These are phyloP conservation scores for Arbutus unedo DNA, from an alignment of 148 eudicot genomes.

Conservation along the genomic window DNA sequence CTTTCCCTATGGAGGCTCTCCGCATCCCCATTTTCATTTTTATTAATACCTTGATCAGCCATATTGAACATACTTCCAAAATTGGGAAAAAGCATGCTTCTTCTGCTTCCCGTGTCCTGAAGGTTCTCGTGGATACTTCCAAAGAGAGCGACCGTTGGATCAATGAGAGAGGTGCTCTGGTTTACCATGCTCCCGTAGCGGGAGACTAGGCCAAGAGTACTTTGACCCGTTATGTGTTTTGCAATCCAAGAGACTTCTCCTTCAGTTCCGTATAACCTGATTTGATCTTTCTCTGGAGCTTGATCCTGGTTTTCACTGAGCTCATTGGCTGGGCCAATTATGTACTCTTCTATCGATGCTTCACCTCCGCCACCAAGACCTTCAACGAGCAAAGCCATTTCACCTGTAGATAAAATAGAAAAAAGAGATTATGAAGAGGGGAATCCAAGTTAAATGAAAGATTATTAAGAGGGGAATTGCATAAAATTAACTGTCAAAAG, in stretches of 20 bases:
- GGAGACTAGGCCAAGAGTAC: conserved; percentile 54
- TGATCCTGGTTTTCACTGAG: conserved; percentile 46
- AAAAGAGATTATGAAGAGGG: not conserved
- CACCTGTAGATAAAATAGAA: conserved; percentile 42
- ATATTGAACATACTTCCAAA: conserved; percentile 81
- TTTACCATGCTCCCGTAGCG: conserved; percentile 64
- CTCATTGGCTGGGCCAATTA: conserved; percentile 49
- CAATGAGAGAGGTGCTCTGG: conserved; percentile 41
- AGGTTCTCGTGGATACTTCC: conserved; percentile 89
- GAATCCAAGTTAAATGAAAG: not conserved
- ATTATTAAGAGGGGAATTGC: not conserved
- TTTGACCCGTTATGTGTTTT: conserved; percentile 69
- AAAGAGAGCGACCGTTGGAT: conserved; percentile 72
- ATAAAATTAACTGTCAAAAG: not conserved
- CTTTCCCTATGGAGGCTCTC: conserved; percentile 38
- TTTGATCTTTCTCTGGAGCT: conserved; percentile 50
- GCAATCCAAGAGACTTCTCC: conserved; percentile 86
- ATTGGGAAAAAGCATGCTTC: conserved; percentile 67
- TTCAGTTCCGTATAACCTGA: conserved; percentile 71
- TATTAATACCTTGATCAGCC: conserved; percentile 30
- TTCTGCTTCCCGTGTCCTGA: conserved; percentile 62
- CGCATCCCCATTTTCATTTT: conserved; percentile 52
- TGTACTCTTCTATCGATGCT: conserved; percentile 75
- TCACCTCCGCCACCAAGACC: conserved; percentile 71
- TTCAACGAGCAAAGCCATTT: conserved; percentile 75